These are phyloP conservation scores for Cladophialophora psammophila DNA, from an alignment of 2,329 filamentous ascomycete genomes.

Conservation along the genomic window DNA sequence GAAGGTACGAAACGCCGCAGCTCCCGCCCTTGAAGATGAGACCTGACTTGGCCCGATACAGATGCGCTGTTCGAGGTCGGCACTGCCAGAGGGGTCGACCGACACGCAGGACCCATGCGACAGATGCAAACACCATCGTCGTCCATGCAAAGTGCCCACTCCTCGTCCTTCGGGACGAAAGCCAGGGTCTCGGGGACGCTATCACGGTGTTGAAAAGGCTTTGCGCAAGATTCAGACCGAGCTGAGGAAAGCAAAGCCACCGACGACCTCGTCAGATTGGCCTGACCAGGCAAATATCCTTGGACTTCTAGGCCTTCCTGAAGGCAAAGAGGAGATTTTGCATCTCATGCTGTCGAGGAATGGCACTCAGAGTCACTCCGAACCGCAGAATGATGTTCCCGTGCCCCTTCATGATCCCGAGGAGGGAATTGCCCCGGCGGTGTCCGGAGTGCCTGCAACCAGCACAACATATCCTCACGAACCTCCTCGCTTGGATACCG, in stretches of 20 bases:
- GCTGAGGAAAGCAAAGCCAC: constrained; percentile 35
- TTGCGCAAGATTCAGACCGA: constrained; percentile 43
- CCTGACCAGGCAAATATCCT: background rate
- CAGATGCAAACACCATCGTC: constrained; percentile 41
- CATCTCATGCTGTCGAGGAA: constrained; percentile 29
- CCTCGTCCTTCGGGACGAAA: constrained; percentile 42
- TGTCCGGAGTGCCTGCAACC: too few species aligned
- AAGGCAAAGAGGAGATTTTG: constrained; percentile 11
- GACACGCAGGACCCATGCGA: constrained; percentile 38
- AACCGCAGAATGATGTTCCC: background rate
- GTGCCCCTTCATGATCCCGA: too few species aligned
- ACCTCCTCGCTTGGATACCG: too few species aligned
- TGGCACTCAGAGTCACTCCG: background rate
- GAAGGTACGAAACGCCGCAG: constrained; percentile 5
- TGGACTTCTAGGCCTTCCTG: constrained; percentile 6
- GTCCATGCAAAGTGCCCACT: constrained; percentile 41
- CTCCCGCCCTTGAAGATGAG: background rate
- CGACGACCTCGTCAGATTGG: background rate
- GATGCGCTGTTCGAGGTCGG: constrained; percentile 43
- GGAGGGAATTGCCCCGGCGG: too few species aligned
- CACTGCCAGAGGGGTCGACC: background rate
- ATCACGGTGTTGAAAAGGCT: constrained; percentile 44
- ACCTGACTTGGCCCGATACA: constrained; percentile 13
- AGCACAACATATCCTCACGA: too few species aligned
- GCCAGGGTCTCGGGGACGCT: constrained; percentile 42